Base-by-base conservation (phyloP, 345 rosid genomes). In the Murraya paniculata region DNA sequence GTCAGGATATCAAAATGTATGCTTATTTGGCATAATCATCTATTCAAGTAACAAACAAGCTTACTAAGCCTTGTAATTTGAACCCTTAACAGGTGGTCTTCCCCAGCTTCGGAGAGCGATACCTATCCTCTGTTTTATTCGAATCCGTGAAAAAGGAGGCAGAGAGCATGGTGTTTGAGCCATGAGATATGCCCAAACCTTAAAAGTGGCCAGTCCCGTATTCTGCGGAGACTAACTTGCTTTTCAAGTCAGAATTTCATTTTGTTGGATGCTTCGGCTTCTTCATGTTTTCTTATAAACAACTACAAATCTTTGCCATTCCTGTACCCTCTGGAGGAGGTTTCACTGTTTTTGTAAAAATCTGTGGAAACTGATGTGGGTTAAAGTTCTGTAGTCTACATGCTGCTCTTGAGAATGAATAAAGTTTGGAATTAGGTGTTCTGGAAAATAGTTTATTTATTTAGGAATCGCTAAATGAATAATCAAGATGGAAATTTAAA, bases 41-140 rank as follows among this genome's bases (percentile, higher is more conserved):
- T 45, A 25, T 14, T 55, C 60, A 9, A 35, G 55, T 9, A 5
- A 66, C 18, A 27, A 65, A 35, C n/a, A 7, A 7, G 36, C 8
- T 2, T 2, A 9, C 64, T 66, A 18, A 31, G 31, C 27, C 21
- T 4, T 13, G 50, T 33, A 38, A 24, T 25, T 33, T 33, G 35
- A 27, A 68, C 66, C 73, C 38, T 81, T 39, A 5, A 57, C 84
- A 88, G 92, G 91, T 80, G 78, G 82, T 88, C 55, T 89, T 89
- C 62, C 87, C 88, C 7, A 87, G 90, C 83, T 80, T 79, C 4
- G 88, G 88, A 70, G 90, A 87, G 78, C 82, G 87, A 2, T 85
- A 83, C 64, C 77, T 87, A 5, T 84, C 89, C 5, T 19, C 86
- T 35, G 78, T 36, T 72, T 72, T 87, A 68, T 87, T 85, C 2